Percentiles rank a stretch among this genome's conserved stretches.
Conservation (phyloP, 768 basidiomycete species). For the Rhodotorula kratochvilovae region DNA sequence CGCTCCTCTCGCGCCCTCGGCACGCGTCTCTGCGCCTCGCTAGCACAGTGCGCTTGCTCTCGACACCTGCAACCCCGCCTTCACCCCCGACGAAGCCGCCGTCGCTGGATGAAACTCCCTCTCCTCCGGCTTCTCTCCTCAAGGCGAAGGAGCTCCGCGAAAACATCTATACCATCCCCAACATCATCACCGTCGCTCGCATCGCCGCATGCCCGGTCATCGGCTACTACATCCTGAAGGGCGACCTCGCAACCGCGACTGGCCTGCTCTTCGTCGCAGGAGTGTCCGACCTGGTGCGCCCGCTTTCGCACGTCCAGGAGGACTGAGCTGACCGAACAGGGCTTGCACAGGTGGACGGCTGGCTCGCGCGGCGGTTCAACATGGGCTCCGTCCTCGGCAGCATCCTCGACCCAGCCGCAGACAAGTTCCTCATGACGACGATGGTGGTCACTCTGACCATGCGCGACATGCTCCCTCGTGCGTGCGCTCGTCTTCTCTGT, state of each 20-base stretch:
- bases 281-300: conserved; percentile 79
- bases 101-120: not conserved
- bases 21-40: not conserved
- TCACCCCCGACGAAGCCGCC: not conserved
- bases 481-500: conserved; percentile 43
- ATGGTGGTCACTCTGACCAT: conserved; percentile 78
- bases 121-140: conserved; percentile 51
- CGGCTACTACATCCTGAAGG: conserved; percentile 81
- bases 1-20: not conserved
- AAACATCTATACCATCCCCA: conserved; percentile 92
- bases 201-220: conserved; percentile 84
- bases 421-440: conserved; percentile 93
- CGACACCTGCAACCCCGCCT: not conserved
- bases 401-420: conserved; percentile 93
- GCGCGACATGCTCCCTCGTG: conserved; percentile 77
- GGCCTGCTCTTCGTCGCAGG: conserved; percentile 82
- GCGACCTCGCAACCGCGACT: conserved; percentile 74
- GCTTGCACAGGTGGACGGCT: conserved; percentile 73
- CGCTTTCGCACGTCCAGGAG: too few species aligned
- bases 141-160: conserved; percentile 53
- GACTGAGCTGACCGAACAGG: accelerated
- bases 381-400: conserved; percentile 90
- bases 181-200: conserved; percentile 77
- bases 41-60: not conserved
- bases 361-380: conserved; percentile 74